phyloP scores from a whole-genome alignment of 345 rosid species.

The Carallia pectinifolia region DNA sequence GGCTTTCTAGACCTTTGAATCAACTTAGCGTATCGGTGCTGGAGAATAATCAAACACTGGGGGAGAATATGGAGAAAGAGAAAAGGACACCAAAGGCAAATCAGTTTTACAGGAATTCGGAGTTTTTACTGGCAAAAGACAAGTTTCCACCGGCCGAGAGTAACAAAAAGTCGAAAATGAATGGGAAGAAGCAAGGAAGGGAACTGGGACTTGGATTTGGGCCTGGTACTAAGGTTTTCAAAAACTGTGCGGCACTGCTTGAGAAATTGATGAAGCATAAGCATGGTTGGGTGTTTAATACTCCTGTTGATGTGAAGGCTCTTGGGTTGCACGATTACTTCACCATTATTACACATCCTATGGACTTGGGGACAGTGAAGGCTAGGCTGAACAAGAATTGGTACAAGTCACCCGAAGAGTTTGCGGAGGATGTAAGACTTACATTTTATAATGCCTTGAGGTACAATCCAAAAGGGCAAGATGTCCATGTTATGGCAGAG shows the following conservation, averaged over 20 bases:
- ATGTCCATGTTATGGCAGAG: conserved; percentile 91
- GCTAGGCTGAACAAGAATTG: conserved; percentile 60
- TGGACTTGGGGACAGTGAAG: conserved; percentile 96
- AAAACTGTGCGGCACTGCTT: conserved; percentile 72
- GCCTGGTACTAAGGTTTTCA: conserved; percentile 53
- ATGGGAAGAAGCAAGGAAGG: conserved; percentile 70
- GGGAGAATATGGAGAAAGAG: conserved; percentile 82
- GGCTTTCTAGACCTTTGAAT: conserved; percentile 70
- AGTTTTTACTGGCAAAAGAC: conserved; percentile 94
- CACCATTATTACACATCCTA: conserved; percentile 76
- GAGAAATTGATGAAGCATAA: conserved; percentile 92
- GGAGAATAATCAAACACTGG: conserved; percentile 64
- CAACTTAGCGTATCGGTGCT: conserved; percentile 66
- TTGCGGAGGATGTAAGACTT: conserved; percentile 98
- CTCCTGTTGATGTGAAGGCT: conserved; percentile 79
- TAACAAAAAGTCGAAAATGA: conserved; percentile 79
- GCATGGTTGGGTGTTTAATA: conserved; percentile 95
- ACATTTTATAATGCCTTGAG: conserved; percentile 94
- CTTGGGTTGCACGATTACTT: conserved; percentile 88
- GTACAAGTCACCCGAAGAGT: conserved; percentile 89
- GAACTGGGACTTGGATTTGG: conserved; percentile 59
- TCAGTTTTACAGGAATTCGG: conserved; percentile 88
- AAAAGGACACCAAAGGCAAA: conserved; percentile 98
- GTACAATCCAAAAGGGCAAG: conserved; percentile 96
- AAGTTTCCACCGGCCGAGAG: conserved; percentile 96